Evolutionary conservation across 2,329 filamentous ascomycete genomes (phyloP).

Genomic region (Alternaria arborescens): DNA sequence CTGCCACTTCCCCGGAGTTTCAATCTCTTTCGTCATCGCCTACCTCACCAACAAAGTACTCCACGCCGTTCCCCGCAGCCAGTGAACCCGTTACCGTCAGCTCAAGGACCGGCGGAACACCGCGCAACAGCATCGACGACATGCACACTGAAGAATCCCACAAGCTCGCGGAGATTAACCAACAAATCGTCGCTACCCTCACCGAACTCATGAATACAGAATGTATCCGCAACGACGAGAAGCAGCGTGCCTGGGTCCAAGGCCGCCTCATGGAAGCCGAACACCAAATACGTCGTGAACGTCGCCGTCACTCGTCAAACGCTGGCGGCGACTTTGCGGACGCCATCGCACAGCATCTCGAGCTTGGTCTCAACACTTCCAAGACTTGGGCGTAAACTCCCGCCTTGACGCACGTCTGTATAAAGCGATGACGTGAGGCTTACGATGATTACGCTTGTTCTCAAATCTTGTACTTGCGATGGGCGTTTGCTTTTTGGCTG

Average conservation of each 20-base stretch:
- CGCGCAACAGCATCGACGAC: slow-evolving; percentile 37
- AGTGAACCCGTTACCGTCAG: slow-evolving; percentile 37
- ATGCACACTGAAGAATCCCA: slow-evolving; percentile 54
- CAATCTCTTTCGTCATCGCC: slow-evolving; percentile 49
- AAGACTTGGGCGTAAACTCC: slow-evolving; percentile 39
- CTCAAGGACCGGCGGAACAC: slow-evolving; percentile 22
- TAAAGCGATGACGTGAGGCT: neutral
- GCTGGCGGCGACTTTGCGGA: slow-evolving; percentile 47
- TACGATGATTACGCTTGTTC: neutral
- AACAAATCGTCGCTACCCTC: slow-evolving; percentile 63
- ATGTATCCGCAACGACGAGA: slow-evolving; percentile 57
- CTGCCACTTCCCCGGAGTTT: slow-evolving; percentile 47
- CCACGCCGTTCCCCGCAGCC: slow-evolving; percentile 32
- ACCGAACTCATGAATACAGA: slow-evolving; percentile 64
- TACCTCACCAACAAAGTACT: slow-evolving; percentile 32
- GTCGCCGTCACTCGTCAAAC: slow-evolving; percentile 50
- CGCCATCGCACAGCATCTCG: slow-evolving; percentile 48
- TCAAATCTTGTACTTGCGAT: slow-evolving; percentile 9
- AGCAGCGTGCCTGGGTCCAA: slow-evolving; percentile 61
- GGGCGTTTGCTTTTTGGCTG: slow-evolving; percentile 6
- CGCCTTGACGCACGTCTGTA: neutral
- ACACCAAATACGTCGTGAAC: slow-evolving; percentile 57
- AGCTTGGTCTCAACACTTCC: slow-evolving; percentile 36
- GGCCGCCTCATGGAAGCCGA: slow-evolving; percentile 63
- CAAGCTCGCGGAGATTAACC: slow-evolving; percentile 60